Evolutionary conservation across 2,329 filamentous ascomycete genomes (phyloP), one percentile per base, ranked within the genome.

Genomic region (Acrocalymma vagum): DNA sequence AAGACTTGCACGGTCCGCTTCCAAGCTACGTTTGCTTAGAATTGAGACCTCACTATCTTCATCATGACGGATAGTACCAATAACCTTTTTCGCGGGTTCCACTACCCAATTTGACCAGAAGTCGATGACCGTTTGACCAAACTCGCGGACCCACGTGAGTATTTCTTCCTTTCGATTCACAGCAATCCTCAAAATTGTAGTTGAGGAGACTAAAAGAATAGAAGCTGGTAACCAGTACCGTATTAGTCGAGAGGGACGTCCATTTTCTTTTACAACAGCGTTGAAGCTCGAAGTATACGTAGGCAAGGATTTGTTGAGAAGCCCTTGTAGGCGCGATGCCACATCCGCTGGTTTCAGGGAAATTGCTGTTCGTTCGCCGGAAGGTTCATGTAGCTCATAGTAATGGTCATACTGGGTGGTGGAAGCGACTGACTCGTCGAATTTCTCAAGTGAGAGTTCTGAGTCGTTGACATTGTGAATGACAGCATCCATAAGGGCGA

Each of bases 31-130:
- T 44, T 90, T 89, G 72, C 91, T 96, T 88, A 99, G 94, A 53
- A 99, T 88, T 29, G 93, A 94, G 52, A 99, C 93, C 65, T 97
- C 93, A 63, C 90, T 96, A 54, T 85, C 87, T 58, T 89, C 85
- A 60, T 97, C 90, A 67, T 97, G 94, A 5, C 93, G 85, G 54
- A 99, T 97, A 0, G 94, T 99, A 32, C 87, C 85, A 42, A 99
- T 82, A 13, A 99, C 79, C 65, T 90, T 93, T 57, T 84, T 84
- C 1, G 84, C 78, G 0, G 94, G 94, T 51, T 95, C 87, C 9
- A 99, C 76, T 3, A 99, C 87, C 94, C 94, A 99, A 67, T 99
- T 99, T 45, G 85, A 78, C 88, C 92, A 96, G 65, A 99, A 99
- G 68, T 95, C 93, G 38, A 88, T 80, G 1, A 85, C 74, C 0